These are phyloP conservation scores for Acmispon strigosus DNA, from an alignment of 306 rosid genomes.

Conservation along the genomic window DNA sequence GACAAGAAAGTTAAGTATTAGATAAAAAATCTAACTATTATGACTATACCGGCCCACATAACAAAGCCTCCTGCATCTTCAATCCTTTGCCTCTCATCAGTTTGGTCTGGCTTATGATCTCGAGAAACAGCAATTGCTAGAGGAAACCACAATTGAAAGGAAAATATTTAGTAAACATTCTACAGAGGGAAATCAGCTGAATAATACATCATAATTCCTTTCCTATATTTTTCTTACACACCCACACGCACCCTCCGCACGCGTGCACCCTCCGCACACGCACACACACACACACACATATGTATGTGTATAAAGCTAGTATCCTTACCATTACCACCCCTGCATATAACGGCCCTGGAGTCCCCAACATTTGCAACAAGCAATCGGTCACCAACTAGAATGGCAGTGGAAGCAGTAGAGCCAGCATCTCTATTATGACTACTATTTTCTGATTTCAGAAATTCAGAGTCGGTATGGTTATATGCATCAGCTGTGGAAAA, in stretches of 20 bases:
- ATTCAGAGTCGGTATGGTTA: conserved; percentile 83
- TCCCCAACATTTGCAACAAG: conserved; percentile 98
- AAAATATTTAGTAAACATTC: neutral
- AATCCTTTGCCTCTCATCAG: conserved; percentile 91
- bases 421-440: conserved; percentile 88
- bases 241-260: too few relatives aligned
- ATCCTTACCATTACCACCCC: conserved; percentile 79
- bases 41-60: conserved; percentile 86
- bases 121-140: conserved; percentile 93
- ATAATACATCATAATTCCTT: neutral
- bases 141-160: conserved; percentile 23
- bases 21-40: neutral
- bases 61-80: conserved; percentile 97
- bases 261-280: too few relatives aligned
- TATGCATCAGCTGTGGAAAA: conserved; percentile 78
- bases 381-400: conserved; percentile 89
- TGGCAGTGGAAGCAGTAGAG: conserved; percentile 97
- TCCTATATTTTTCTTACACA: neutral
- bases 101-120: conserved; percentile 97
- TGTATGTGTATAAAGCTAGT: neutral
- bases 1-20: neutral
- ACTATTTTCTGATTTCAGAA: conserved; percentile 80
- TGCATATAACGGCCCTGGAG: conserved; percentile 88
- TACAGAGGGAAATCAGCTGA: neutral
- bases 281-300: too few relatives aligned